Evolutionary conservation across 495 filamentous ascomycete species (phyloP), one percentile per base, ranked within the genome.

Genomic region (Xylaria palmicola): DNA sequence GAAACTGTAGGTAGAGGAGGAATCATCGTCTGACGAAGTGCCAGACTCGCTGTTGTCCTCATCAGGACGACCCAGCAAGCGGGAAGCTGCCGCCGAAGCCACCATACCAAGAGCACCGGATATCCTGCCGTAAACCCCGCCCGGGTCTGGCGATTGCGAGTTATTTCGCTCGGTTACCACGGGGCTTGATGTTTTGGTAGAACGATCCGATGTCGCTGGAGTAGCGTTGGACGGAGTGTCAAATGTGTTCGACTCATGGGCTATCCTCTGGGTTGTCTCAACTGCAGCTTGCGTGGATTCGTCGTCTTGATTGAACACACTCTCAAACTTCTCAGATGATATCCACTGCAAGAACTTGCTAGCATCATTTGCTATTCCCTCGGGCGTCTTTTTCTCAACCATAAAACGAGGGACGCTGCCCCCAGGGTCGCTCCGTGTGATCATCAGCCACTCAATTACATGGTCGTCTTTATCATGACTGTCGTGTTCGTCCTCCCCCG

Each of bases 341-440:
- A 92, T 86, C 93, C 93, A 97, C 51, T 92, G 80, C 5, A 98
- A 67, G 65, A 98, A 97, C 75, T 91, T 93, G 52, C 79, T 83
- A 0, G 92, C 91, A 71, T 97, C 93, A 24, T 77, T 75, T 15
- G 91, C 85, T 62, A 98, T 95, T 19, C 91, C 88, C 10, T 81
- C 83, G 0, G 93, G 93, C 1, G 93, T 98, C 39, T 90, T 90
- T 68, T 92, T 86, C 72, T 97, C 94, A 20, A 98, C 90, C 88
- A 98, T 90, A 76, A 94, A 98, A 27, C 90, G 83, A 0, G 93
- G 93, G 7, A 97, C 93, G 55, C 84, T 94, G 32, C 93, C 94
- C 22, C 94, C 93, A 0, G 93, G 93, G 65, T 97, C 92, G 71
- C 88, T 92, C n/a, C 93, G 80, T 1, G 93, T 97, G 22, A 97